phyloP scores from a whole-genome alignment of 1,284 basidiomycete species.

The Wolfiporia cocos region DNA sequence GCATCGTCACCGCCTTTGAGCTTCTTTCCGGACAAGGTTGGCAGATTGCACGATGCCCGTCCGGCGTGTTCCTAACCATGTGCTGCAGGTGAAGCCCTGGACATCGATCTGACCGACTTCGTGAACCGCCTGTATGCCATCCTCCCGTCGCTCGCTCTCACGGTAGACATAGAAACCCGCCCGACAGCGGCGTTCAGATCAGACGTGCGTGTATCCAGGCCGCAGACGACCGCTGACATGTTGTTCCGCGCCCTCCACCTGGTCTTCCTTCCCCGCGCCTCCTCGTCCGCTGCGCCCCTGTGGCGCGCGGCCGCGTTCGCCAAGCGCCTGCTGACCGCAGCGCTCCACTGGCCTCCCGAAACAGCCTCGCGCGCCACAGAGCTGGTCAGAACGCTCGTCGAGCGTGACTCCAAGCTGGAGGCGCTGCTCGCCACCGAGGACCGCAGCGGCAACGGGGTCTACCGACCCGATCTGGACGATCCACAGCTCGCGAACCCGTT shows the following conservation, averaged over 20 bases:
- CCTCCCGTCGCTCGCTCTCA: constrained; percentile 54
- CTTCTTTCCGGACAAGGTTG: constrained; percentile 92
- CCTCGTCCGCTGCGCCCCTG: constrained; percentile 53
- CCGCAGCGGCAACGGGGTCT: constrained; percentile 69
- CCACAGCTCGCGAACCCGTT: constrained; percentile 77
- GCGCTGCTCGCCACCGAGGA: constrained; percentile 86
- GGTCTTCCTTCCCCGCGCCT: constrained; percentile 66
- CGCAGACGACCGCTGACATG: constrained; percentile 54
- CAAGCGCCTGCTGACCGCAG: constrained; percentile 80
- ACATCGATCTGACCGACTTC: constrained; percentile 92
- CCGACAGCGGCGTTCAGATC: constrained; percentile 18
- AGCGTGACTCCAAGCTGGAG: constrained; percentile 76
- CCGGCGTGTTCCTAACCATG: constrained; percentile 3
- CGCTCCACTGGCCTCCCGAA: constrained; percentile 73
- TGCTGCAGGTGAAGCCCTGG: constrained; percentile 81
- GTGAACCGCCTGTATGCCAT: constrained; percentile 72
- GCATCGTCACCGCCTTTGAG: constrained; percentile 95
- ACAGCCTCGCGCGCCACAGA: constrained; percentile 63
- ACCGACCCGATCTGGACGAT: constrained; percentile 80
- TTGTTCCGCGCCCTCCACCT: constrained; percentile 83
- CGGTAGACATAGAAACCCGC: constrained; percentile 42
- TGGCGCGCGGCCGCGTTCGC: constrained; percentile 87
- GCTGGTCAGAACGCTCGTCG: constrained; percentile 69
- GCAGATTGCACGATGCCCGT: constrained; percentile 5
- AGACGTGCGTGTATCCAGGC: constrained; percentile 22